Percentiles rank a stretch among this genome's conserved stretches.
Evolutionary conservation across 768 basidiomycete species (phyloP).

Genomic region (Dendrothele bispora): DNA sequence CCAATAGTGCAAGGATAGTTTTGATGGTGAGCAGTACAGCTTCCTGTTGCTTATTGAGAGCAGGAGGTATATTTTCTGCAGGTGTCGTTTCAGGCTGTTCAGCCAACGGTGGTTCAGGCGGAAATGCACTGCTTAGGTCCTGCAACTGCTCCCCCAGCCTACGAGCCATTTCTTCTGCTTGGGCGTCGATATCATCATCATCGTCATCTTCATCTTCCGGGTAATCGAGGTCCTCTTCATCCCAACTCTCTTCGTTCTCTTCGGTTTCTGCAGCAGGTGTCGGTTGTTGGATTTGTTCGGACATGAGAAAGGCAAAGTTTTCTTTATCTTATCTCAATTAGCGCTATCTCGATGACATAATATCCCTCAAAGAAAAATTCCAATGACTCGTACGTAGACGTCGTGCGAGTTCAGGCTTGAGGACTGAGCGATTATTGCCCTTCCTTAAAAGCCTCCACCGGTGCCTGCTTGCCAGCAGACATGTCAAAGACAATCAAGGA

Average conservation of each 20-base stretch:
- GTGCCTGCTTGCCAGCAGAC: background rate
- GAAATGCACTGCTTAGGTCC: constrained; percentile 37
- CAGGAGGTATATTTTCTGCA: constrained; percentile 5
- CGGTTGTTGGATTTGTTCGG: too few relatives aligned
- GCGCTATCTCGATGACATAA: background rate
- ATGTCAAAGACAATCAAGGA: constrained; percentile 81
- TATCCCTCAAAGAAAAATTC: too few relatives aligned
- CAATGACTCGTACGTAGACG: too few relatives aligned
- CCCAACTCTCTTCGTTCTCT: constrained; percentile 29
- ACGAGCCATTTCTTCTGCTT: constrained; percentile 74
- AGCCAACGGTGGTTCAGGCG: constrained; percentile 16
- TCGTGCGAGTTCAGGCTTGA: too few relatives aligned
- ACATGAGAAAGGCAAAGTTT: too few relatives aligned
- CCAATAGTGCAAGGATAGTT: constrained; percentile 57
- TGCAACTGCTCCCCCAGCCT: constrained; percentile 74
- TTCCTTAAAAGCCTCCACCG: too few relatives aligned
- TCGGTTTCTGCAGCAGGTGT: too few relatives aligned
- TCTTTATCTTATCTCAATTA: background rate
- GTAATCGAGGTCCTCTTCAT: constrained; percentile 43
- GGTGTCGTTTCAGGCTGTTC: constrained; percentile 1
- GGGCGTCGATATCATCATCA: constrained; percentile 62
- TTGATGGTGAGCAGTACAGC: constrained; percentile 67
- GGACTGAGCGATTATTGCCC: too few relatives aligned
- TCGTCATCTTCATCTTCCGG: constrained; percentile 57
- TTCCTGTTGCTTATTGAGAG: constrained; percentile 49